A percentile compares a stretch with the other conserved stretches of the same genome.
phyloP scores from a whole-genome alignment of 306 rosid genomes.

The Cajanus cajan region DNA sequence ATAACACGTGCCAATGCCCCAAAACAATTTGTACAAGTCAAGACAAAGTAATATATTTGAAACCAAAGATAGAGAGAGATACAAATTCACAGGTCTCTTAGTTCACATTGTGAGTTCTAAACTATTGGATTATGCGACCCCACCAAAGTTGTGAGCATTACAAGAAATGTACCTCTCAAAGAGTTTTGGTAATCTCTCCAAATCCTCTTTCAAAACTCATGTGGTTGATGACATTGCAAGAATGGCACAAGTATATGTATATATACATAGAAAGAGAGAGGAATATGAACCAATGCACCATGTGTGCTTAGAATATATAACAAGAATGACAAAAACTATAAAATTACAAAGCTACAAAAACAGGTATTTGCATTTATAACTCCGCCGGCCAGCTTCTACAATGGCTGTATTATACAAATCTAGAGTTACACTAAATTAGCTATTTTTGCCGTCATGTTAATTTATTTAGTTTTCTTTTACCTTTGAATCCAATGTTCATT shows the following conservation, averaged over 20 bases:
- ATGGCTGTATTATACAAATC: constrained; percentile 18
- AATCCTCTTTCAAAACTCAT: constrained; percentile 10
- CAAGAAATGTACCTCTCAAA: not conserved
- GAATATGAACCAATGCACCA: constrained; percentile 6
- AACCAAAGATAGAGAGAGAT: not conserved
- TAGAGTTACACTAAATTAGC: not conserved
- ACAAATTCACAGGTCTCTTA: not conserved
- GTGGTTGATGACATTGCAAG: not conserved
- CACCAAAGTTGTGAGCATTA: not conserved
- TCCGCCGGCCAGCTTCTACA: constrained; percentile 43
- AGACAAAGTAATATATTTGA: not conserved
- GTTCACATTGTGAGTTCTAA: constrained; percentile 15
- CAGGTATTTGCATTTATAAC: not conserved
- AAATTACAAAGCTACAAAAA: not conserved
- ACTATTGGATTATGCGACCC: not conserved
- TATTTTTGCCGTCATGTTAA: constrained; percentile 21
- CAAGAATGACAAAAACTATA: constrained; percentile 33
- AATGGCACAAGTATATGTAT: not conserved
- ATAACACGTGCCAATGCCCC: not conserved
- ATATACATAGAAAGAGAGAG: not conserved
- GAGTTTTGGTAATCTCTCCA: not conserved
- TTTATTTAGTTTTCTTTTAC: not conserved
- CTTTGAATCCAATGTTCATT: not conserved
- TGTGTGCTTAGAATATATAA: not conserved
- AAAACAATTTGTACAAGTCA: not conserved